phyloP scores from a whole-genome alignment of 1,284 basidiomycete genomes.

The Tylopilus orsonianus region DNA sequence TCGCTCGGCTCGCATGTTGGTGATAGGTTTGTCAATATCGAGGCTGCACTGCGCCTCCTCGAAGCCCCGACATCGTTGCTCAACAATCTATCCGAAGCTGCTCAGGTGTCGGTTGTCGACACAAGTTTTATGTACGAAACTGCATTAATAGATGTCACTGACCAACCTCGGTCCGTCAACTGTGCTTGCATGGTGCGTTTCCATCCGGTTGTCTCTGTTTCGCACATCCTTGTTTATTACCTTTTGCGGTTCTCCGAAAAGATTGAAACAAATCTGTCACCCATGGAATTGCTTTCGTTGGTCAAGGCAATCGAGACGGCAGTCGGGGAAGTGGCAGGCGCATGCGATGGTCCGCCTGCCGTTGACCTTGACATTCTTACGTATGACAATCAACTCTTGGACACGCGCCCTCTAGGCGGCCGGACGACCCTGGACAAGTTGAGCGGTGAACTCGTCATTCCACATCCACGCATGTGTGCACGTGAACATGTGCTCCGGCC shows the following conservation, averaged over 20 bases:
- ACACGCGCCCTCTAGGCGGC: constrained; percentile 50
- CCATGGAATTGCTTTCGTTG: constrained; percentile 60
- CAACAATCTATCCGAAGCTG: constrained; percentile 19
- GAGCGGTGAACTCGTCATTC: constrained; percentile 71
- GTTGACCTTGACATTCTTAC: constrained; percentile 91
- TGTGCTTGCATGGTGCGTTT: constrained; percentile 77
- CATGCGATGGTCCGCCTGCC: constrained; percentile 36
- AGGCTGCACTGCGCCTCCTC: constrained; percentile 35
- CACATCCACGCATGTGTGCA: constrained; percentile 74
- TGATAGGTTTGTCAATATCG: constrained; percentile 82
- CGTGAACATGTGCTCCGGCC: constrained; percentile 93
- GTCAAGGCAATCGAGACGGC: constrained; percentile 73
- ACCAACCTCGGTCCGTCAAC: constrained; percentile 90
- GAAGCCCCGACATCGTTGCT: constrained; percentile 24
- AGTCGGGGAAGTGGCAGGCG: constrained; percentile 80
- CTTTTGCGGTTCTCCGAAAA: not conserved
- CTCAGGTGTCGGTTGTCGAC: constrained; percentile 55
- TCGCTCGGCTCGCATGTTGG: constrained; percentile 89
- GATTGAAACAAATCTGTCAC: constrained; percentile 32
- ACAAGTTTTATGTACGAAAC: constrained; percentile 95
- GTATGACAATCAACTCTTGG: constrained; percentile 65
- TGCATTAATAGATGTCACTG: constrained; percentile 90
- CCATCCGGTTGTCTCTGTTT: not conserved
- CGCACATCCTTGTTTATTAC: not conserved
- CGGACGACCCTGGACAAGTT: constrained; percentile 48